Conservation (phyloP, 192 early-diverging fungal genomes). For the Coemansia sp. region DNA sequence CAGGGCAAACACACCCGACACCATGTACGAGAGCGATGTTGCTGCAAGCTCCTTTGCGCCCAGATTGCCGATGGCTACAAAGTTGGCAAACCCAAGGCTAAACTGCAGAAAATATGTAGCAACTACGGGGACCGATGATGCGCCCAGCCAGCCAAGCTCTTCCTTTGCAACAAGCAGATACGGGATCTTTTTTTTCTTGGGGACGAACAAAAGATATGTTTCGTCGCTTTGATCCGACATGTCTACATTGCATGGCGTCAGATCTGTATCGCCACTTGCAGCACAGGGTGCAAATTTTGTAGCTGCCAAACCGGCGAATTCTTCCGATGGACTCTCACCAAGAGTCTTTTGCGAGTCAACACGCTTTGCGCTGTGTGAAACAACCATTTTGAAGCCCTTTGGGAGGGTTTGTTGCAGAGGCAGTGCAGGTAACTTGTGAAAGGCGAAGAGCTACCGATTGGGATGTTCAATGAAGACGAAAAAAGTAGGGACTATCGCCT, state of each 20-base stretch:
- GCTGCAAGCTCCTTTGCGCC: constrained; percentile 66
- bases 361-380: constrained; percentile 17
- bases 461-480: constrained; percentile 15
- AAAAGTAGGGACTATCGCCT: neutral
- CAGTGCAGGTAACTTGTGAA: neutral
- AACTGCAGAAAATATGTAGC: constrained; percentile 67
- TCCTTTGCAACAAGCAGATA: constrained; percentile 21
- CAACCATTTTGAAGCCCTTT: neutral
- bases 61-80: constrained; percentile 65
- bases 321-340: constrained; percentile 1
- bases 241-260: neutral
- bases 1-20: constrained; percentile 51
- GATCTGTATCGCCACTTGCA: constrained; percentile 2
- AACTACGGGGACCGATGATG: constrained; percentile 55
- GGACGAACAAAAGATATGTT: constrained; percentile 10
- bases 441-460: constrained; percentile 53
- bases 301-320: neutral
- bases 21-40: constrained; percentile 62
- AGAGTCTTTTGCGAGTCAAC: constrained; percentile 30
- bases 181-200: constrained; percentile 17
- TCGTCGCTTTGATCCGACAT: constrained; percentile 1
- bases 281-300: neutral
- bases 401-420: constrained; percentile 7
- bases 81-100: constrained; percentile 63
- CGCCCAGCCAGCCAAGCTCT: constrained; percentile 35